Conservation (phyloP, 108 stramenopile species). For the Fragilaria crotonensis region DNA sequence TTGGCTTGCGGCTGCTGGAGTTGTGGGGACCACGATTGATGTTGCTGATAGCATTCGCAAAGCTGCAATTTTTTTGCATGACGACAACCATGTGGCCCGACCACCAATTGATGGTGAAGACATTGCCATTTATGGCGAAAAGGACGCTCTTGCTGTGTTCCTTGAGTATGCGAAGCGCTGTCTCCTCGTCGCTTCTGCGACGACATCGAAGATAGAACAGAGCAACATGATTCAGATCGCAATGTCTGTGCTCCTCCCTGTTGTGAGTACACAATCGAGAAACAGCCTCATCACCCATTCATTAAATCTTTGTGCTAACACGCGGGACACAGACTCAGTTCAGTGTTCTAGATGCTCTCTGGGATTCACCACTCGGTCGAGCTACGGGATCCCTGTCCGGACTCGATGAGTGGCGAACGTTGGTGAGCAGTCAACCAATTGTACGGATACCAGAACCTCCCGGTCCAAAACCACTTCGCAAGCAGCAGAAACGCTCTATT, state of each 20-base stretch:
- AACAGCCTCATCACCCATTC: too few relatives aligned
- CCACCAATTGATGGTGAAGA: constrained; percentile 1
- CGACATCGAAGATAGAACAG: constrained; percentile 16
- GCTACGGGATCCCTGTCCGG: background rate
- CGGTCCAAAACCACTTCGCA: background rate
- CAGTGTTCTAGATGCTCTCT: background rate
- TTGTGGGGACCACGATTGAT: background rate
- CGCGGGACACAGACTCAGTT: background rate
- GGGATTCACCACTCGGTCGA: background rate
- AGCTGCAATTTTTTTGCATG: background rate
- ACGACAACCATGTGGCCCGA: background rate
- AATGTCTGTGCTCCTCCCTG: constrained; percentile 63
- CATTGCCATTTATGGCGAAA: constrained; percentile 55
- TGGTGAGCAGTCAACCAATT: background rate
- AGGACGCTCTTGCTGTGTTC: constrained; percentile 40
- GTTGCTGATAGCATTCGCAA: background rate
- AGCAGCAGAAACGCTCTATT: background rate
- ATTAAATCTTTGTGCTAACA: too few relatives aligned
- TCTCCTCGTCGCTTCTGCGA: constrained; percentile 31
- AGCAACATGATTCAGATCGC: constrained; percentile 24
- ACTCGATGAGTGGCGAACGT: background rate
- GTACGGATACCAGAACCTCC: background rate
- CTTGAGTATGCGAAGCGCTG: constrained; percentile 50
- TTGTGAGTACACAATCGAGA: constrained; percentile 43
- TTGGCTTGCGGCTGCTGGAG: constrained; percentile 38